Evolutionary conservation across 345 rosid species (phyloP).

Genomic region (Gossypium australe): DNA sequence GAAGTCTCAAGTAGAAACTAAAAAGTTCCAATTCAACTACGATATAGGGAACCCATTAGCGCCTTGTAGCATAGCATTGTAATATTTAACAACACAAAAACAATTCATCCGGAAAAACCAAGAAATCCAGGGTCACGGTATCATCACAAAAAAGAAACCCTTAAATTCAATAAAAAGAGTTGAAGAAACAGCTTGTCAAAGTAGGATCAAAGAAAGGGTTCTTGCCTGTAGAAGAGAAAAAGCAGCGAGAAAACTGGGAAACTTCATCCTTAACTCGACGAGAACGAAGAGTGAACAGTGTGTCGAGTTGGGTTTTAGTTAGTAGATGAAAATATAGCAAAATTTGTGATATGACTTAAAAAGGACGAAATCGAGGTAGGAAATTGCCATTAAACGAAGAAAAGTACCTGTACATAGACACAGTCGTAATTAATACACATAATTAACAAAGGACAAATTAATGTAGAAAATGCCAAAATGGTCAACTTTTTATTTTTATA

Average conservation of each 20-base stretch:
- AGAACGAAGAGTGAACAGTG: background rate
- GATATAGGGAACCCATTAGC: too few relatives aligned
- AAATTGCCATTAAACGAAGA: background rate
- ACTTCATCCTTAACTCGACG: slow-evolving; percentile 18
- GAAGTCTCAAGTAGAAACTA: background rate
- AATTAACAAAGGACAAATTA: background rate
- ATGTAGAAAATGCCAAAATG: background rate
- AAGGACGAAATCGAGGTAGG: background rate
- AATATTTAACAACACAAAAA: background rate
- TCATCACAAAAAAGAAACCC: background rate
- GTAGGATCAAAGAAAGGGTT: background rate
- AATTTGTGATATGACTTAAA: background rate
- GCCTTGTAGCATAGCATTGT: background rate
- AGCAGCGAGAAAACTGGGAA: slow-evolving; percentile 14
- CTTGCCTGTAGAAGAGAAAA: slow-evolving; percentile 35
- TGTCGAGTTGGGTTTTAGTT: background rate
- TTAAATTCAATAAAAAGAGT: background rate
- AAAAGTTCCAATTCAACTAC: background rate
- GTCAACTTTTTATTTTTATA: too few relatives aligned
- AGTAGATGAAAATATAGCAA: background rate
- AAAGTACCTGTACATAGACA: background rate
- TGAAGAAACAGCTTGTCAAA: background rate
- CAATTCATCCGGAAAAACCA: background rate
- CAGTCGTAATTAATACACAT: background rate
- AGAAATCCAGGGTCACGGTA: background rate